Percentiles rank a stretch among this genome's conserved stretches.
Evolutionary conservation across 2,329 filamentous ascomycete species (phyloP).

Genomic region (Pleoardoris graminearum): DNA sequence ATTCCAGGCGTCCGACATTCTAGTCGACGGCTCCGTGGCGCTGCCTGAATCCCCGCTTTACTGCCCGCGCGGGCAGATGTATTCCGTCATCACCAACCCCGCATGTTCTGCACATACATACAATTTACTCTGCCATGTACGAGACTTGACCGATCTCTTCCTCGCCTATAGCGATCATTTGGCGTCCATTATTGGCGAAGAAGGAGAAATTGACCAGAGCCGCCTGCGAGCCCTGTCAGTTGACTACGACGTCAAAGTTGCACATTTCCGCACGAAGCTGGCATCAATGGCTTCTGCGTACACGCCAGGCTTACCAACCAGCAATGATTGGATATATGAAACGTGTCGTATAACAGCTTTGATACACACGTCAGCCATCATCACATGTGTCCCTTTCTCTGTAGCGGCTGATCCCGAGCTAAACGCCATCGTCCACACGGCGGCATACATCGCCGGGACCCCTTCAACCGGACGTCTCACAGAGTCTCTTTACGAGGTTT

Average conservation of each 20-base stretch:
- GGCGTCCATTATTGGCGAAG: slow-evolving; percentile 6
- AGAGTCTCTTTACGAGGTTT: slow-evolving; percentile 25
- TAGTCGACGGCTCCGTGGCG: slow-evolving; percentile 2
- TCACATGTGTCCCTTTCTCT: slow-evolving; percentile 33
- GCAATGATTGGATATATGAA: slow-evolving; percentile 40
- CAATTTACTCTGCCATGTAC: slow-evolving; percentile 36
- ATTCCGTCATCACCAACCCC: slow-evolving; percentile 22
- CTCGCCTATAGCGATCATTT: slow-evolving; percentile 15
- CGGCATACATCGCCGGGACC: slow-evolving; percentile 3
- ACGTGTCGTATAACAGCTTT: slow-evolving; percentile 39
- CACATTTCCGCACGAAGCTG: slow-evolving; percentile 23
- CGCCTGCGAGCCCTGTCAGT: neutral
- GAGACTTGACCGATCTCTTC: slow-evolving; percentile 36
- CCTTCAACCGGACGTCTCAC: slow-evolving; percentile 18
- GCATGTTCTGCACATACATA: slow-evolving; percentile 28
- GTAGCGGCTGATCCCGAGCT: slow-evolving; percentile 25
- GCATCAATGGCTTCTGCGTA: slow-evolving; percentile 28
- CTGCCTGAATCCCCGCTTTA: slow-evolving; percentile 44
- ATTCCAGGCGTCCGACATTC: slow-evolving; percentile 14
- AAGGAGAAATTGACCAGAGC: slow-evolving; percentile 6
- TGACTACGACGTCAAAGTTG: slow-evolving; percentile 20
- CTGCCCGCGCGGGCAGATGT: slow-evolving; percentile 27
- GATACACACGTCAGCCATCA: slow-evolving; percentile 39
- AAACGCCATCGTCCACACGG: slow-evolving; percentile 15
- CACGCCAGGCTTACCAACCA: slow-evolving; percentile 20